Conservation (phyloP, 495 filamentous ascomycete genomes). For the Aspergillus incahuasiensis region DNA sequence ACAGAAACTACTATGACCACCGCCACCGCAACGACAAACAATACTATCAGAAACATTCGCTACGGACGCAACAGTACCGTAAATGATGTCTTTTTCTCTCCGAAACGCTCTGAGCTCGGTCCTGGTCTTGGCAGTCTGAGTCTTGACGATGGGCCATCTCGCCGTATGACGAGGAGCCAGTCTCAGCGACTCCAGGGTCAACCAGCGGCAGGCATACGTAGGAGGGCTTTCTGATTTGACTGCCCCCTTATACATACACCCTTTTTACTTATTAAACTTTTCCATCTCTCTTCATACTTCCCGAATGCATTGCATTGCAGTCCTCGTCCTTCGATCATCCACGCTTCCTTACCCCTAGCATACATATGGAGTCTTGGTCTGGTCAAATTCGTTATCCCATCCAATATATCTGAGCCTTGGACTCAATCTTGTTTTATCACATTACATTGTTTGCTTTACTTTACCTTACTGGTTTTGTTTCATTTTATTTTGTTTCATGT, state of each 20-base stretch:
- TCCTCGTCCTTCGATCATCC: neutral
- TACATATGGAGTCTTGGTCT: neutral
- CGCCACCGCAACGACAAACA: conserved; percentile 33
- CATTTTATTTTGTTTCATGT: neutral
- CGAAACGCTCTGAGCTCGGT: conserved; percentile 32
- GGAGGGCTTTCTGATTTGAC: conserved; percentile 3
- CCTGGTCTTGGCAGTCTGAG: conserved; percentile 39
- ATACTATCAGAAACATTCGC: conserved; percentile 38
- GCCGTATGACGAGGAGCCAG: conserved; percentile 41
- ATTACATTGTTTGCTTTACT: neutral
- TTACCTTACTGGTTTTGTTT: neutral
- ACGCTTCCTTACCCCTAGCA: neutral
- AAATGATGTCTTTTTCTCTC: conserved; percentile 26
- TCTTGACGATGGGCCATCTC: conserved; percentile 36
- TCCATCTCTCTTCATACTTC: neutral
- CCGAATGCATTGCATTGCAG: neutral
- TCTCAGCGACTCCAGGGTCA: conserved; percentile 23
- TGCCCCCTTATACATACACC: neutral
- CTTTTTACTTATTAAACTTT: neutral
- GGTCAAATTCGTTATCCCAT: neutral
- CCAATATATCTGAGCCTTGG: neutral
- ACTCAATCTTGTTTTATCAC: neutral
- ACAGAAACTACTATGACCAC: conserved; percentile 38
- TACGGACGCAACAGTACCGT: conserved; percentile 23
- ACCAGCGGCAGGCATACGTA: neutral